A percentile compares a stretch with the other conserved stretches of the same genome.
These are phyloP conservation scores for Rhizoclosmatium sp. DNA, from an alignment of 192 early-diverging fungal genomes.

Conservation along the genomic window DNA sequence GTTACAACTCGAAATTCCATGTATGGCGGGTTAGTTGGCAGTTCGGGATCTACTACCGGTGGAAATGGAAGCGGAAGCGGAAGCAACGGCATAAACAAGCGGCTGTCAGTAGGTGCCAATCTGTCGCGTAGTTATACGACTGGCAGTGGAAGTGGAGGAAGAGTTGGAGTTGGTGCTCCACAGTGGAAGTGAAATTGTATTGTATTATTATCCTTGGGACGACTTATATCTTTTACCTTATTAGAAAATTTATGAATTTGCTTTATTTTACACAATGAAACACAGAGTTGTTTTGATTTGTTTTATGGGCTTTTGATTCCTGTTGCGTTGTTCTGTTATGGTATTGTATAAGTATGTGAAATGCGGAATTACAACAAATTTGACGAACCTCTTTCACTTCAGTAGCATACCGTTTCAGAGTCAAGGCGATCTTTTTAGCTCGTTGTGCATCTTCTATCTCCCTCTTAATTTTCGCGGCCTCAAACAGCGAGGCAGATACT, in stretches of 20 bases:
- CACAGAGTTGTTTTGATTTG: neutral
- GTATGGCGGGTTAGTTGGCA: constrained; percentile 31
- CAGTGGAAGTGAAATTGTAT: constrained; percentile 15
- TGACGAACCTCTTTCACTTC: neutral
- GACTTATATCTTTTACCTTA: neutral
- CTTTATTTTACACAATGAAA: no score
- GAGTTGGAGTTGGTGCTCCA: neutral
- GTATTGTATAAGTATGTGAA: no score
- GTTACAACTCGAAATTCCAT: constrained; percentile 18
- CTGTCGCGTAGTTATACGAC: constrained; percentile 32
- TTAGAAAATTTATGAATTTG: neutral
- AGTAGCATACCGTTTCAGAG: constrained; percentile 11
- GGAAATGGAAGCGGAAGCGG: neutral
- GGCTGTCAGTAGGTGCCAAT: constrained; percentile 28
- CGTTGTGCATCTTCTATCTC: constrained; percentile 23
- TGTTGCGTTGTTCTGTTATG: neutral
- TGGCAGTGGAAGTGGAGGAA: constrained; percentile 9
- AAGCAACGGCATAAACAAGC: neutral
- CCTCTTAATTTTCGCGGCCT: constrained; percentile 17
- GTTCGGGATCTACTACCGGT: neutral
- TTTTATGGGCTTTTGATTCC: neutral
- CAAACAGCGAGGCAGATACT: neutral
- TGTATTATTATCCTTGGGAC: neutral
- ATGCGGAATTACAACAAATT: neutral
- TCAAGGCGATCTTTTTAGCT: constrained; percentile 16